A percentile compares a stretch with the other conserved stretches of the same genome.
Conservation (phyloP, 208 protist species). For the Leishmania mexicana region DNA sequence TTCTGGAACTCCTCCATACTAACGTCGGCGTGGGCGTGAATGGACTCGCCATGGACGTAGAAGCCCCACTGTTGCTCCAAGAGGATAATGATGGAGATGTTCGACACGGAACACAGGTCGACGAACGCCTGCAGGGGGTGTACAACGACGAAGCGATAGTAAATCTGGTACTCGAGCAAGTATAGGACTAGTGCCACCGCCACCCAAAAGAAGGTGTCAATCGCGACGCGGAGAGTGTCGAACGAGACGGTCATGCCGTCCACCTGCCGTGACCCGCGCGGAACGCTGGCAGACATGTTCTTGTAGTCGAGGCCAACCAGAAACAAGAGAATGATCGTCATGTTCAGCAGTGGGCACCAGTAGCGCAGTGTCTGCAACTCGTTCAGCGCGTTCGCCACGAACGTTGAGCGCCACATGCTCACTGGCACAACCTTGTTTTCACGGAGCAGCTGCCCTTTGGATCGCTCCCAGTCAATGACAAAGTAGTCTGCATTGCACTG, state of each 20-base stretch:
- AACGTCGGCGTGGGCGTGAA: conserved; percentile 86
- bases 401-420: conserved; percentile 89
- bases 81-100: conserved; percentile 90
- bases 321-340: conserved; percentile 77
- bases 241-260: conserved; percentile 38
- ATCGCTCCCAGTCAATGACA: conserved; percentile 90
- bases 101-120: conserved; percentile 91
- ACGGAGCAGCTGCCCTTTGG: conserved; percentile 83
- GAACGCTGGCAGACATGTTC: conserved; percentile 50
- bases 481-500: conserved; percentile 91
- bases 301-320: conserved; percentile 59
- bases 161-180: conserved; percentile 78
- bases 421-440: conserved; percentile 85
- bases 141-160: conserved; percentile 83
- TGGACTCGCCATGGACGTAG: conserved; percentile 92
- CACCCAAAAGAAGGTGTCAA: conserved; percentile 83
- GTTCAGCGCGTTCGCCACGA: conserved; percentile 85
- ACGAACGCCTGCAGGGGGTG: conserved; percentile 88
- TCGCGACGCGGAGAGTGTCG: conserved; percentile 63
- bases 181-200: conserved; percentile 67
- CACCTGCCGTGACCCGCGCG: conserved; percentile 30
- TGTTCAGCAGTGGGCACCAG: conserved; percentile 72
- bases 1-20: conserved; percentile 91
- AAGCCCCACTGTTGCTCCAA: conserved; percentile 84
- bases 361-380: conserved; percentile 77